These are phyloP conservation scores for Iberis pinnata DNA, from an alignment of 345 rosid genomes.

Conservation along the genomic window DNA sequence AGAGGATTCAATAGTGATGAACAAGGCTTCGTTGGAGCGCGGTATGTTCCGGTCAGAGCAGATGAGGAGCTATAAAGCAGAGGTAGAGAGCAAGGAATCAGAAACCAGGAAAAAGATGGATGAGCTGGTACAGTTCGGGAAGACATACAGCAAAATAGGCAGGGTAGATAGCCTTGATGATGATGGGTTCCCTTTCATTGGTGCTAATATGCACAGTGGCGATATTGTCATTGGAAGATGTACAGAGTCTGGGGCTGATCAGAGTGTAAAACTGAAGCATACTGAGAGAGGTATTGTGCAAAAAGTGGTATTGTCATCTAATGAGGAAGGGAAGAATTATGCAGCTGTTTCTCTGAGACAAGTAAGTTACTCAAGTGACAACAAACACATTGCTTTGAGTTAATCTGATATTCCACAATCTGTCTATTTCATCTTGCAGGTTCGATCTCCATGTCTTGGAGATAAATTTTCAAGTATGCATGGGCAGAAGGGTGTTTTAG, in stretches of 20 bases:
- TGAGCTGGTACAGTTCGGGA: slow-evolving; percentile 58
- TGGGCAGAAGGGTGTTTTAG: slow-evolving; percentile 95
- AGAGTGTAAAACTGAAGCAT: slow-evolving; percentile 79
- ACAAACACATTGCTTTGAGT: background rate
- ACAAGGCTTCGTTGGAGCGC: slow-evolving; percentile 78
- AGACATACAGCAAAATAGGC: slow-evolving; percentile 59
- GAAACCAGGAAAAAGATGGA: slow-evolving; percentile 57
- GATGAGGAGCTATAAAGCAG: slow-evolving; percentile 82
- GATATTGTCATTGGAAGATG: slow-evolving; percentile 82
- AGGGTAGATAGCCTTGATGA: slow-evolving; percentile 85
- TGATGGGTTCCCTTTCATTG: slow-evolving; percentile 81
- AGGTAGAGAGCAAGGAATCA: slow-evolving; percentile 67
- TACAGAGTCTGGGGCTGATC: slow-evolving; percentile 75
- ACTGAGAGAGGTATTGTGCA: slow-evolving; percentile 87
- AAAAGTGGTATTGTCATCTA: slow-evolving; percentile 79
- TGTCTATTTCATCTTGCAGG: slow-evolving; percentile 33
- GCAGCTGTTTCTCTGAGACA: slow-evolving; percentile 83
- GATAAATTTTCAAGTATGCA: slow-evolving; percentile 98
- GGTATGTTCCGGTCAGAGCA: slow-evolving; percentile 92
- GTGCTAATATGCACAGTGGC: slow-evolving; percentile 74
- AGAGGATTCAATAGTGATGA: slow-evolving; percentile 91
- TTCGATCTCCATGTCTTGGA: slow-evolving; percentile 81
- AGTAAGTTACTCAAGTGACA: slow-evolving; percentile 39
- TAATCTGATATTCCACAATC: slow-evolving; percentile 1
- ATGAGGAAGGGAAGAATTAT: slow-evolving; percentile 89